A percentile compares a stretch with the other conserved stretches of the same genome.
phyloP scores from a whole-genome alignment of 139 green algal genomes.

The Chlamydomonas sphaeroides region DNA sequence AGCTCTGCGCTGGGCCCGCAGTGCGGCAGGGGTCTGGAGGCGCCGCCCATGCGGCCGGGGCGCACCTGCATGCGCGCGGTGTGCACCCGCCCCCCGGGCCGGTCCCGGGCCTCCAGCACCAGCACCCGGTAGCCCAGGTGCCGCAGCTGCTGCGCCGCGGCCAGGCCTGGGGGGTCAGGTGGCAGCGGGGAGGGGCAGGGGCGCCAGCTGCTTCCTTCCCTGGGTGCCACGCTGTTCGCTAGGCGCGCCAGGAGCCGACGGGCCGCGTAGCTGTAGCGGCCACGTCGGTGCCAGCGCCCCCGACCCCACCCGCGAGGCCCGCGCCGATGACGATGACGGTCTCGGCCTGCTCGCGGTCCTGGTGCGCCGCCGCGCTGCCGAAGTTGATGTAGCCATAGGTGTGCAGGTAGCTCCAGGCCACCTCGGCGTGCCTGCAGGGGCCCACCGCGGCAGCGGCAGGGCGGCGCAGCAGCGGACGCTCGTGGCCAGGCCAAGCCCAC shows the following conservation, averaged over 20 bases:
- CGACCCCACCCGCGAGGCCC: conserved; percentile 77
- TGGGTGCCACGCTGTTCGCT: too few relatives aligned
- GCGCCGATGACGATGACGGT: conserved; percentile 91
- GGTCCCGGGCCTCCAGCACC: conserved; percentile 82
- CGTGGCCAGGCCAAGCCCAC: too few relatives aligned
- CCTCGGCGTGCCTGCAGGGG: conserved; percentile 21
- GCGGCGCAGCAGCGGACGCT: too few relatives aligned
- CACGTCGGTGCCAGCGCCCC: too few relatives aligned
- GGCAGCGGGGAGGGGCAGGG: too few relatives aligned
- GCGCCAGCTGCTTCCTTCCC: too few relatives aligned
- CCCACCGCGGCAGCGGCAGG: too few relatives aligned
- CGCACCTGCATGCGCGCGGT: conserved; percentile 72
- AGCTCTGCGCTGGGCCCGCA: too few relatives aligned
- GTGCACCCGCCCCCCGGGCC: conserved; percentile 87
- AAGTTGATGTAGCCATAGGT: conserved; percentile 92
- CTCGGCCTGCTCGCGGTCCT: conserved; percentile 45
- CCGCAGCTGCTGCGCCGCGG: conserved; percentile 78
- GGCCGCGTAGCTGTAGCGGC: too few relatives aligned
- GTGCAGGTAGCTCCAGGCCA: conserved; percentile 77
- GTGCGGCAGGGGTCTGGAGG: too few relatives aligned
- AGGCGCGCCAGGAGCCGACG: too few relatives aligned
- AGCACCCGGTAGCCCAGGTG: conserved; percentile 84
- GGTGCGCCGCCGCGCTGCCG: conserved; percentile 63
- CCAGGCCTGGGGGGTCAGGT: conserved; percentile 5
- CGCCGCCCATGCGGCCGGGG: not conserved